Percentiles rank a stretch among this genome's conserved stretches.
These are phyloP conservation scores for Bassia scoparia DNA, from an alignment of 148 eudicot genomes.

Conservation along the genomic window DNA sequence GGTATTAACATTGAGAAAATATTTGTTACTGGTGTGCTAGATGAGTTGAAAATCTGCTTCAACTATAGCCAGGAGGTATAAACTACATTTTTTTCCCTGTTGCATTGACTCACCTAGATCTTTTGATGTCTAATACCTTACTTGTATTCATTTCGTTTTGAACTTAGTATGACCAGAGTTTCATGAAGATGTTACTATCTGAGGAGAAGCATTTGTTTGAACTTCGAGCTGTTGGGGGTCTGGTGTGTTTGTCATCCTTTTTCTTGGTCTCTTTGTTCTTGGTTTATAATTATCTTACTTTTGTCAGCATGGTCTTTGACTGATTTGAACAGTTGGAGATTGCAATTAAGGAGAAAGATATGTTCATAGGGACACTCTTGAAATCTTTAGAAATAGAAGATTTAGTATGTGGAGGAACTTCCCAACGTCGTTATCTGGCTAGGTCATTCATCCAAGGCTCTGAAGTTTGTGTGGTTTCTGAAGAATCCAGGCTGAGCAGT, in stretches of 20 bases:
- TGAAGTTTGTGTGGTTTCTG: constrained; percentile 41
- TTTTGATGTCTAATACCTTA: background rate
- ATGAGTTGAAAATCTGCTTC: constrained; percentile 78
- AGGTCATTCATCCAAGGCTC: constrained; percentile 67
- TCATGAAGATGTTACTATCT: constrained; percentile 68
- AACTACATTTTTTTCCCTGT: constrained; percentile 1
- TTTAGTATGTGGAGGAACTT: constrained; percentile 51
- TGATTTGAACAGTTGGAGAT: constrained; percentile 66
- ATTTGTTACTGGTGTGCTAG: constrained; percentile 78
- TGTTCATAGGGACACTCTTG: constrained; percentile 83
- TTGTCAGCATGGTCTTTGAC: constrained; percentile 17
- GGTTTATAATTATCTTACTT: constrained; percentile 1
- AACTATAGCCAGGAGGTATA: constrained; percentile 59
- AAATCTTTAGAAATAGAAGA: constrained; percentile 92
- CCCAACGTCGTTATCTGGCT: constrained; percentile 63
- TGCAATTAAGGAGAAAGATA: constrained; percentile 68
- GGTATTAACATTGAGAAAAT: constrained; percentile 50
- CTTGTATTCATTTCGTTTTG: constrained; percentile 7
- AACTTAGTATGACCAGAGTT: constrained; percentile 48
- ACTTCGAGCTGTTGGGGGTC: constrained; percentile 95
- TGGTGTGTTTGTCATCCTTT: constrained; percentile 42
- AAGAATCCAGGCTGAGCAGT: constrained; percentile 30
- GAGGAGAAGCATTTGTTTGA: constrained; percentile 81
- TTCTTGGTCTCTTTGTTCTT: background rate
- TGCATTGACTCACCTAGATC: background rate